These are phyloP conservation scores for Apocynum venetum DNA, from an alignment of 257 asterid species.

Conservation along the genomic window DNA sequence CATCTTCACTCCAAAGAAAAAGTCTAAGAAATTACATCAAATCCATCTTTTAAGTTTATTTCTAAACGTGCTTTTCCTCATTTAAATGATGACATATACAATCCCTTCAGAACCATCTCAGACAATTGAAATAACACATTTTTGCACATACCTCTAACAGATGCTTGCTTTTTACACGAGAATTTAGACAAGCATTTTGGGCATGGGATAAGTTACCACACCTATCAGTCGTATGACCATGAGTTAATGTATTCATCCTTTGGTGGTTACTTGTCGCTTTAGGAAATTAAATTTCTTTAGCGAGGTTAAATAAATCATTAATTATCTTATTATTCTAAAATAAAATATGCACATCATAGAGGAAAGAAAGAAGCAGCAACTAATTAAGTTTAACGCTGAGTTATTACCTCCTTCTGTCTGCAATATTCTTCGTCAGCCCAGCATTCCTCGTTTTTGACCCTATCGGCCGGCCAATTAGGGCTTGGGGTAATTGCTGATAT, in stretches of 20 bases:
- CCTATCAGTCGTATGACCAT: too few relatives aligned
- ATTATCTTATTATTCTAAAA: too few relatives aligned
- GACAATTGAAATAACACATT: background rate
- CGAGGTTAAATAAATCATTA: background rate
- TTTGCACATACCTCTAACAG: background rate
- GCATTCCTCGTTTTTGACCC: slow-evolving; percentile 72
- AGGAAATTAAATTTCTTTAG: background rate
- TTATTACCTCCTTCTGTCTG: slow-evolving; percentile 62
- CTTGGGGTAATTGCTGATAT: slow-evolving; percentile 57
- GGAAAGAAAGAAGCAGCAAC: background rate
- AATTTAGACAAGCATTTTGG: background rate
- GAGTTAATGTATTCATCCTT: background rate
- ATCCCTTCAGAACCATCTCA: background rate
- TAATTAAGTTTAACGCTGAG: background rate
- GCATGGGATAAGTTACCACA: background rate
- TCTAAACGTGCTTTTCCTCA: background rate
- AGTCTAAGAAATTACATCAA: background rate
- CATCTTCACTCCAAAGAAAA: slow-evolving; percentile 2
- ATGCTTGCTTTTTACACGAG: background rate
- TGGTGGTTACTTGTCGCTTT: background rate
- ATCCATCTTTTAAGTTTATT: background rate
- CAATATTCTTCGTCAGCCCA: slow-evolving; percentile 87
- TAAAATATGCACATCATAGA: background rate
- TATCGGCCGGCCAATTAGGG: slow-evolving; percentile 68
- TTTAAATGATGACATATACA: too few relatives aligned